Evolutionary conservation across 805 yeast species (phyloP).

Genomic region (Pichia nakasei): DNA sequence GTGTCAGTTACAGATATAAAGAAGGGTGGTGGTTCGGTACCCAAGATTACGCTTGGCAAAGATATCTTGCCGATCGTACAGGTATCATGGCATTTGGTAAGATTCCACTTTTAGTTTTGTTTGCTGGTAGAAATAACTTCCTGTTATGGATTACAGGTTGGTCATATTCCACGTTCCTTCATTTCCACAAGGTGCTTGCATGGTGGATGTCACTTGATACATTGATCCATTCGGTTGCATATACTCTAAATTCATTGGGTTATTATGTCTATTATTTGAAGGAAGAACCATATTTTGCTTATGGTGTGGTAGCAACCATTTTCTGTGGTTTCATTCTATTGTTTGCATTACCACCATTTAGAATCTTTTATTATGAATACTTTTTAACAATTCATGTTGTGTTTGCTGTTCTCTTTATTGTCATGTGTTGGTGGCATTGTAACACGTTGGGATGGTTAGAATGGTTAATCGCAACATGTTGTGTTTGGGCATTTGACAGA

Average conservation of each 20-base stretch:
- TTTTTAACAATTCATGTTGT: constrained; percentile 52
- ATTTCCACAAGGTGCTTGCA: constrained; percentile 61
- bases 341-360: constrained; percentile 42
- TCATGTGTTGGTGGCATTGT: constrained; percentile 53
- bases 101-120: constrained; percentile 35
- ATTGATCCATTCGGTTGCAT: constrained; percentile 33
- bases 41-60: constrained; percentile 28
- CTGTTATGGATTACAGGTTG: constrained; percentile 36
- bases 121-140: constrained; percentile 41
- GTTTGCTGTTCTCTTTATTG: constrained; percentile 44
- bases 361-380: constrained; percentile 49
- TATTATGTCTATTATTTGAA: constrained; percentile 5
- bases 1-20: constrained; percentile 12
- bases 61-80: constrained; percentile 26
- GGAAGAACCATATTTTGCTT: constrained; percentile 12
- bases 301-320: constrained; percentile 35
- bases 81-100: constrained; percentile 33
- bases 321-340: constrained; percentile 35
- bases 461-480: constrained; percentile 30
- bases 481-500: constrained; percentile 47
- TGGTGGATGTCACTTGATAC: constrained; percentile 35
- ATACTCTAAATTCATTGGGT: constrained; percentile 17
- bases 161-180: constrained; percentile 34
- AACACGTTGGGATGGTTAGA: constrained; percentile 26
- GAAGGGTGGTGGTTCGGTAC: constrained; percentile 19